A percentile compares a stretch with the other conserved stretches of the same genome.
Conservation (phyloP, 345 rosid genomes). For the Aethionema arabicum region DNA sequence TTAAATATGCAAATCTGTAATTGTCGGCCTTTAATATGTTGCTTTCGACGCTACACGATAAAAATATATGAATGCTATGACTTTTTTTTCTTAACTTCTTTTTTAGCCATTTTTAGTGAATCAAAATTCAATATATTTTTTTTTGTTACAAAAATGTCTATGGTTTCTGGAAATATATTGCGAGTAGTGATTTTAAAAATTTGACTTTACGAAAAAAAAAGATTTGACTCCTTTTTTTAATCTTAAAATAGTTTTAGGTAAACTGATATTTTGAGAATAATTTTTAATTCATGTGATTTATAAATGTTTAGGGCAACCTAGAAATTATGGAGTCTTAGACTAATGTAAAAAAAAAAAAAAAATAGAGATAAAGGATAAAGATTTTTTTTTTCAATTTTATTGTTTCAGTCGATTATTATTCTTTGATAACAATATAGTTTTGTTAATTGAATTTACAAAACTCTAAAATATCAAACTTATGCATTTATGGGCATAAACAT, state of each 20-base stretch:
- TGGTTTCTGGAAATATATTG: no score
- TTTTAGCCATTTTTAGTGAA: background rate
- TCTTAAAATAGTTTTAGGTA: no score
- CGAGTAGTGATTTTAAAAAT: no score
- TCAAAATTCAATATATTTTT: background rate
- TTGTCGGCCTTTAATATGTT: slow-evolving; percentile 37
- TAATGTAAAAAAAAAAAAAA: no score
- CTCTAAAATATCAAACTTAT: background rate
- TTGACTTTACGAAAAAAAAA: no score
- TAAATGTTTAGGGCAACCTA: no score
- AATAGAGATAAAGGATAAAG: no score
- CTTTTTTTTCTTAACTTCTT: background rate
- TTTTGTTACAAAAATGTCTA: background rate
- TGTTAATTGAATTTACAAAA: background rate
- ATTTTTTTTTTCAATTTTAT: no score
- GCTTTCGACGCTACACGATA: slow-evolving; percentile 37
- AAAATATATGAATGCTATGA: slow-evolving; percentile 15
- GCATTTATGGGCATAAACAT: background rate
- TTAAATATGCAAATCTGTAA: slow-evolving; percentile 27
- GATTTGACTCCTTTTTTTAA: no score
- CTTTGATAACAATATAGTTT: background rate
- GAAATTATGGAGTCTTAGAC: no score
- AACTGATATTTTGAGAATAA: no score
- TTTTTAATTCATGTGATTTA: no score
- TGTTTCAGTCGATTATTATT: background rate